These are phyloP conservation scores for Microdochium bolleyi DNA, from an alignment of 2,329 filamentous ascomycete genomes.

Conservation along the genomic window DNA sequence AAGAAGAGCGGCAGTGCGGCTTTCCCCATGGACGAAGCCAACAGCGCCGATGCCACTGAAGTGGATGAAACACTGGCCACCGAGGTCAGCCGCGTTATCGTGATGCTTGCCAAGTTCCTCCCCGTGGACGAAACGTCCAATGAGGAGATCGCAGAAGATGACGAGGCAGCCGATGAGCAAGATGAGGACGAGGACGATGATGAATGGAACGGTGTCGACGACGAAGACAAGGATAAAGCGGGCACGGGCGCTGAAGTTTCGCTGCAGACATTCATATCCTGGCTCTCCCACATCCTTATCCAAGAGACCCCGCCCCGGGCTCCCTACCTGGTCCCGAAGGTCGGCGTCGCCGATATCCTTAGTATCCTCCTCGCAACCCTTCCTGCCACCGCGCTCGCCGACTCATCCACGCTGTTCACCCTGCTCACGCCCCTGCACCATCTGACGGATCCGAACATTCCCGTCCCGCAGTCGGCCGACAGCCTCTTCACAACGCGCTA, in stretches of 20 bases:
- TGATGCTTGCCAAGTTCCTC: conserved; percentile 66
- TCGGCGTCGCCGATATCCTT: conserved; percentile 66
- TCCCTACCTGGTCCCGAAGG: conserved; percentile 63
- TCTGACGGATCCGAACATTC: conserved; percentile 72
- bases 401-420: conserved; percentile 55
- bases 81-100: conserved; percentile 72
- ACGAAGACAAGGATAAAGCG: conserved; percentile 27
- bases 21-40: conserved; percentile 4
- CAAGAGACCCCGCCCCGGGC: conserved; percentile 61
- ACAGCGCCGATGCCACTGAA: conserved; percentile 5
- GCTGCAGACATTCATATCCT: conserved; percentile 69
- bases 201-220: conserved; percentile 23
- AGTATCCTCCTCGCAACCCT: conserved; percentile 60
- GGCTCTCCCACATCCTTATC: conserved; percentile 71
- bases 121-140: conserved; percentile 32
- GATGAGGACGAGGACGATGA: conserved; percentile 29
- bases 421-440: conserved; percentile 62
- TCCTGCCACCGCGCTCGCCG: conserved; percentile 34
- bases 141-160: conserved; percentile 30
- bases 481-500: conserved; percentile 61
- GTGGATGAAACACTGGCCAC: conserved; percentile 68
- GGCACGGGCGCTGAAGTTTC: conserved; percentile 24
- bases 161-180: conserved; percentile 35
- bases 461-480: conserved; percentile 63
- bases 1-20: conserved; percentile 6